Evolutionary conservation across 2,329 filamentous ascomycete genomes (phyloP).

Genomic region (Metarhizium album): DNA sequence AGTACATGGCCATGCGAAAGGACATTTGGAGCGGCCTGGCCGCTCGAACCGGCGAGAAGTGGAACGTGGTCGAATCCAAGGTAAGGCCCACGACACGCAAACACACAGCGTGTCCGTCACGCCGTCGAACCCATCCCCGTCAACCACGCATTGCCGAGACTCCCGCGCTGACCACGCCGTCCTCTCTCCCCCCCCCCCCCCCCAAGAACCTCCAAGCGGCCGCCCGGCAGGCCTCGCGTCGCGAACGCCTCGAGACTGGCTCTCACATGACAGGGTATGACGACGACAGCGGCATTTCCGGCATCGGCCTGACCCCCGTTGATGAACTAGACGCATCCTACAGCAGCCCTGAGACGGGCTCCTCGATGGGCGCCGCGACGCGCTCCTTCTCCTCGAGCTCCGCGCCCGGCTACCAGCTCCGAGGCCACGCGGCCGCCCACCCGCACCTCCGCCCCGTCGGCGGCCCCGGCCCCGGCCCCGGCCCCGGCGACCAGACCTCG

Average conservation of each 20-base stretch:
- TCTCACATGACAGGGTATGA: constrained; percentile 37
- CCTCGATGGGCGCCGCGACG: constrained; percentile 23
- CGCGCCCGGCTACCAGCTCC: constrained; percentile 11
- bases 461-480: background rate
- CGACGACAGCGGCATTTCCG: constrained; percentile 63
- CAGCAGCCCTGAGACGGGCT: constrained; percentile 41
- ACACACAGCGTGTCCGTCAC: too few relatives aligned
- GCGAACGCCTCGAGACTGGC: constrained; percentile 45
- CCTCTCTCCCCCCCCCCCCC: background rate
- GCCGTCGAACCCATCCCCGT: too few relatives aligned
- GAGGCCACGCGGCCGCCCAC: background rate
- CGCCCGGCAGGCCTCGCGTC: constrained; percentile 53
- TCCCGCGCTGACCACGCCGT: background rate
- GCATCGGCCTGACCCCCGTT: constrained; percentile 46
- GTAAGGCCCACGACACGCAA: constrained; percentile 21
- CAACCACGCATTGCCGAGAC: background rate
- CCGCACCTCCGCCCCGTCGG: constrained; percentile 5
- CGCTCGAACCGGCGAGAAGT: constrained; percentile 68
- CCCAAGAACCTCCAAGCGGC: constrained; percentile 69
- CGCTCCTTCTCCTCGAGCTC: constrained; percentile 29
- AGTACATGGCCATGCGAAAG: constrained; percentile 69
- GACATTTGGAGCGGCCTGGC: constrained; percentile 75
- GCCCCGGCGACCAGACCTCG: background rate
- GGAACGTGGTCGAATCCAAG: constrained; percentile 58
- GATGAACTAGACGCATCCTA: constrained; percentile 48